A percentile compares a stretch with the other conserved stretches of the same genome.
Evolutionary conservation across 352 stramenopile genomes (phyloP).

Genomic region (Phytophthora litchii): DNA sequence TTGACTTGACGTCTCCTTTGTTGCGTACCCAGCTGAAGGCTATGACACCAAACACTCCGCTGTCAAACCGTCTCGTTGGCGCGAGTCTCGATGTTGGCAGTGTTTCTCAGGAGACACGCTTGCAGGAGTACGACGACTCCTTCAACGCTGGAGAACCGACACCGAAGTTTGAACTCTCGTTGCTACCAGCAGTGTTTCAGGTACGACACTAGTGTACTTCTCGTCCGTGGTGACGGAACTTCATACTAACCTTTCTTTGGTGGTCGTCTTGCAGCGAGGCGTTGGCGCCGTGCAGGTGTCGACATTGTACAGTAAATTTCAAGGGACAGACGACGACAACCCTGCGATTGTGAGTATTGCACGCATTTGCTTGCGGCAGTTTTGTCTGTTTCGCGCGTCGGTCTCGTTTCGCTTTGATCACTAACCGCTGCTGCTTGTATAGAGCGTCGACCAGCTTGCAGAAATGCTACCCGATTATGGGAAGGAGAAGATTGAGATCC

Average conservation of each 20-base stretch:
- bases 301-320: constrained; percentile 87
- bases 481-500: constrained; percentile 75
- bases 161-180: constrained; percentile 73
- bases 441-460: constrained; percentile 77
- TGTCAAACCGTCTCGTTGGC: constrained; percentile 86
- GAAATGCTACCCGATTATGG: constrained; percentile 72
- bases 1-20: constrained; percentile 79
- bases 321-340: constrained; percentile 50
- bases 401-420: constrained; percentile 13
- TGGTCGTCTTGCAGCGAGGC: constrained; percentile 50
- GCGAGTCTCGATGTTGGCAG: constrained; percentile 74
- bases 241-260: constrained; percentile 15
- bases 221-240: not conserved
- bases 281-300: constrained; percentile 84
- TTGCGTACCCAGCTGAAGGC: constrained; percentile 81
- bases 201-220: constrained; percentile 26
- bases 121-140: constrained; percentile 77
- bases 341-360: constrained; percentile 64
- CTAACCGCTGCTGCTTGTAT: constrained; percentile 8
- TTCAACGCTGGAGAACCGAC: constrained; percentile 65
- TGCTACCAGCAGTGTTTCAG: constrained; percentile 80
- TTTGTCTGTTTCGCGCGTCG: constrained; percentile 25
- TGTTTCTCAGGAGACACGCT: constrained; percentile 65
- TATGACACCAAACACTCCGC: constrained; percentile 82
- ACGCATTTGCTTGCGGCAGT: constrained; percentile 23